Percentiles rank a stretch among this genome's conserved stretches.
Evolutionary conservation across 306 rosid genomes (phyloP).

Genomic region (Fragaria iinumae): DNA sequence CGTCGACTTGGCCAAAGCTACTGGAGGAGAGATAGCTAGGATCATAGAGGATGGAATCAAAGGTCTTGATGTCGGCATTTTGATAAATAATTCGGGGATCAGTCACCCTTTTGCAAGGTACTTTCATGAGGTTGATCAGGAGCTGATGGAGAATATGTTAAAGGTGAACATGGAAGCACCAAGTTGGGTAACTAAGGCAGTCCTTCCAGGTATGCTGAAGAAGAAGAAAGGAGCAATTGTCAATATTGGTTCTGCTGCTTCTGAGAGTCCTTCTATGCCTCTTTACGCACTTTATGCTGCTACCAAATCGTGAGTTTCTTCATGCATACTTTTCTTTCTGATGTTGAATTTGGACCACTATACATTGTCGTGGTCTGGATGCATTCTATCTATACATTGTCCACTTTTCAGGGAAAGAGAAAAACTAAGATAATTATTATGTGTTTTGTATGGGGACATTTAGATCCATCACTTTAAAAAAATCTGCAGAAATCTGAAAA

Average conservation of each 20-base stretch:
- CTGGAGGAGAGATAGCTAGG: slow-evolving; percentile 26
- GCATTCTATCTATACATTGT: background rate
- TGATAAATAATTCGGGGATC: slow-evolving; percentile 51
- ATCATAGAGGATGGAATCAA: background rate
- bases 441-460: too few species aligned
- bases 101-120: slow-evolving; percentile 38
- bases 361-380: too few species aligned
- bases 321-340: background rate
- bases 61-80: slow-evolving; percentile 22
- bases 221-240: slow-evolving; percentile 48
- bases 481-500: too few species aligned
- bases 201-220: slow-evolving; percentile 40
- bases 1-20: slow-evolving; percentile 37
- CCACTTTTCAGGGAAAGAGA: background rate
- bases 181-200: slow-evolving; percentile 39
- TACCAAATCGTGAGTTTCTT: slow-evolving; percentile 47
- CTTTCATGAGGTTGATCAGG: slow-evolving; percentile 37
- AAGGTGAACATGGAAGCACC: slow-evolving; percentile 44
- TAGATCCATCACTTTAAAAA: too few species aligned
- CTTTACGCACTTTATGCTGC: slow-evolving; percentile 14
- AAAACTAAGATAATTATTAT: too few species aligned
- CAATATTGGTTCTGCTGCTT: slow-evolving; percentile 41
- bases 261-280: slow-evolving; percentile 42
- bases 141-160: slow-evolving; percentile 3
- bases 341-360: background rate